Percentiles rank a stretch among this genome's conserved stretches.
Evolutionary conservation across 306 rosid species (phyloP).

Genomic region (Cyamopsis tetragonoloba): DNA sequence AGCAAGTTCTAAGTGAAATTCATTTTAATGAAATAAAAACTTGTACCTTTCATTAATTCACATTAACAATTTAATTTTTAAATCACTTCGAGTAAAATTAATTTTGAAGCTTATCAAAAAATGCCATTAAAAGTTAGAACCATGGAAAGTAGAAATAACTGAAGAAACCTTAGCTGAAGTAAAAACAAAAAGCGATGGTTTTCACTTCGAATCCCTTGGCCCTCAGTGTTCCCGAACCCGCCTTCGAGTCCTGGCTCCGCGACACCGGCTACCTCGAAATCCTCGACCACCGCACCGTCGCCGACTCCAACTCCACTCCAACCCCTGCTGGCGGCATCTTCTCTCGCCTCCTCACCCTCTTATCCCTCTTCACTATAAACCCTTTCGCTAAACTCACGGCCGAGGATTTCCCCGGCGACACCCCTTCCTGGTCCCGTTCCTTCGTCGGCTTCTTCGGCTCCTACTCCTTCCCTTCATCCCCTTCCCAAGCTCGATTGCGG

Average conservation of each 20-base stretch:
- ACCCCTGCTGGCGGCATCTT: slow-evolving; percentile 39
- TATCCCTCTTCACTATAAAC: slow-evolving; percentile 71
- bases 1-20: too few relatives aligned
- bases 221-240: slow-evolving; percentile 88
- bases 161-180: too few relatives aligned
- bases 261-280: slow-evolving; percentile 87
- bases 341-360: slow-evolving; percentile 53
- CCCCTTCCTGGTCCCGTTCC: slow-evolving; percentile 75
- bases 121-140: too few relatives aligned
- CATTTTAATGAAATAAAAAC: too few relatives aligned
- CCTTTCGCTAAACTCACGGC: slow-evolving; percentile 81
- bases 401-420: slow-evolving; percentile 61
- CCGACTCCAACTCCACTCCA: slow-evolving; percentile 28
- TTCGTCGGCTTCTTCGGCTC: slow-evolving; percentile 54
- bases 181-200: slow-evolving; percentile 42
- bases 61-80: too few relatives aligned
- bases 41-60: too few relatives aligned
- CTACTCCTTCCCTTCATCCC: slow-evolving; percentile 76
- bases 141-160: too few relatives aligned
- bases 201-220: slow-evolving; percentile 84
- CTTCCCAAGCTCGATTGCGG: slow-evolving; percentile 76
- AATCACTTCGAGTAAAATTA: too few relatives aligned
- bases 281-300: slow-evolving; percentile 65
- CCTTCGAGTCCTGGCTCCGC: slow-evolving; percentile 95
- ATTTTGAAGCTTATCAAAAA: too few relatives aligned